phyloP scores from a whole-genome alignment of 345 rosid species.

The Viola odorata region DNA sequence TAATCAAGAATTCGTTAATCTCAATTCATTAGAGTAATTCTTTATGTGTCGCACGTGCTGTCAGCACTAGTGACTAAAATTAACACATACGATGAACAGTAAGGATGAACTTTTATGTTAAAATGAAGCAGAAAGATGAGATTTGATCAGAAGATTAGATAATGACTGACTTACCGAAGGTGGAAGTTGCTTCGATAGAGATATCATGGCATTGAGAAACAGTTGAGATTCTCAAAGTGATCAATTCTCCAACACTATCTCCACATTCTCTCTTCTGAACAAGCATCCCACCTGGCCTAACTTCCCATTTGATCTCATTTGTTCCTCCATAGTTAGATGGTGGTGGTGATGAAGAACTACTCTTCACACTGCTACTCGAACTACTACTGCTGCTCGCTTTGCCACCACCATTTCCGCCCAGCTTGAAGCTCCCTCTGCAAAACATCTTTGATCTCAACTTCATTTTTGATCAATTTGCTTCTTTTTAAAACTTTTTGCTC shows the following conservation, averaged over 20 bases:
- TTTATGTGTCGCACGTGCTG: no score
- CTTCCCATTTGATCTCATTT: constrained; percentile 76
- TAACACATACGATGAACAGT: no score
- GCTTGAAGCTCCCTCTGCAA: constrained; percentile 49
- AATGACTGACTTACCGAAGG: constrained; percentile 51
- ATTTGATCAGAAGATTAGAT: no score
- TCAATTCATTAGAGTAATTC: no score
- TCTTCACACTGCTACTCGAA: constrained; percentile 27
- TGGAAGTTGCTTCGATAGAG: constrained; percentile 74
- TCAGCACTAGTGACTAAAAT: no score
- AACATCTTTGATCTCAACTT: constrained; percentile 70
- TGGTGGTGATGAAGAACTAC: neutral
- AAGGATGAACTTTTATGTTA: no score
- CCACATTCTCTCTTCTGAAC: constrained; percentile 68
- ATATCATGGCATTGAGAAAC: constrained; percentile 62
- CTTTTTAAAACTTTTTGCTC: no score
- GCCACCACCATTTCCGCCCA: constrained; percentile 33
- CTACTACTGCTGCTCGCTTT: constrained; percentile 1
- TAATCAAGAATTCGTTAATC: neutral
- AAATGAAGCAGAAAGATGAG: no score
- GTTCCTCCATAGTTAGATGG: constrained; percentile 11
- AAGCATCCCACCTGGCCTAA: constrained; percentile 89
- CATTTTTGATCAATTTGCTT: constrained; percentile 32
- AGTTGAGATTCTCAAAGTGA: constrained; percentile 64
- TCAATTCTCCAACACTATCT: constrained; percentile 37